Base-by-base conservation (phyloP, 2,329 filamentous ascomycete genomes). In the Botrytis paeoniae region DNA sequence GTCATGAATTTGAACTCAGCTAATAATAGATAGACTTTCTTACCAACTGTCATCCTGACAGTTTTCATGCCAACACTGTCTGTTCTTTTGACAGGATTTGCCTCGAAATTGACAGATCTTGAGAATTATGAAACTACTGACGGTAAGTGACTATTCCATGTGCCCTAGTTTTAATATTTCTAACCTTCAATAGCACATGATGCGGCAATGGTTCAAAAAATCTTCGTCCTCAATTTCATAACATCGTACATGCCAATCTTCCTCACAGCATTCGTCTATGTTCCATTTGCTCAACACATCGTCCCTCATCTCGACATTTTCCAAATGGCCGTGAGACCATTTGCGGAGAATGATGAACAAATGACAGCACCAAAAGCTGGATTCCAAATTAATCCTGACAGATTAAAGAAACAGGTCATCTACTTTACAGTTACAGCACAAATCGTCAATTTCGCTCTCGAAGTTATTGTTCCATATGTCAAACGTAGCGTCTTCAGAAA, bases 371-470 rank as follows among this genome's bases (percentile, higher is more conserved):
- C 88, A 39, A 88, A 86, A 8, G 83, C 85, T 69, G 85, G 88
- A 37, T 99, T 98, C 81, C 86, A 90, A 70, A 93, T 98, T 82
- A 94, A 98, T 79, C 92, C 94, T 0, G 87, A 91, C 76, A 88
- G 96, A 25, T 89, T 98, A 51, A 92, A 91, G 78, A 93, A 94
- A 78, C 95, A 98, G 81, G 93, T 98, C 81, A 96, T 98, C 75
- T 98, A 97, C 83, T 96, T 97, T 75, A 97, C 95, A 0, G 93
- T 98, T 45, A 98, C 95, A 0, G 95, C 94, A 0, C 95, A 98
- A 80, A 88, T 98, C 54, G 91, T 99, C 78, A 96, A 93, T 80
- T 91, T 98, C 71, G 90, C 88, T 20, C 90, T 95, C 75, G 96
- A 99, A 81, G 89, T 94, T 8, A 84, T 98, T 51, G 89, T 98